A percentile compares a stretch with the other conserved stretches of the same genome.
phyloP scores from a whole-genome alignment of 2,329 filamentous ascomycete species.

The Curvularia eragrostidis region DNA sequence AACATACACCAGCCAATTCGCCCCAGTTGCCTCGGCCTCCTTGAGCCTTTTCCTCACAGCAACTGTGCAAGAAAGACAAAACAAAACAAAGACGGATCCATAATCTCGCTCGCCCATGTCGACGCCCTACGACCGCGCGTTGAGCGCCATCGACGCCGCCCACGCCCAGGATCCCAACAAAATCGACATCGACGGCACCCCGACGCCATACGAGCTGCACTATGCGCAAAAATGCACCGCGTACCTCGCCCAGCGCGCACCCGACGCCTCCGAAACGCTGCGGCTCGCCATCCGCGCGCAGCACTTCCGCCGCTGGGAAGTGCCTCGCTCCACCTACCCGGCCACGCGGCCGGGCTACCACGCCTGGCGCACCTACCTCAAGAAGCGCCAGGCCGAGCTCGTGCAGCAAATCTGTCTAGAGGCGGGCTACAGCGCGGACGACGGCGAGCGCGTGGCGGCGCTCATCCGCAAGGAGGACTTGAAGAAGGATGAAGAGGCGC shows the following conservation, averaged over 20 bases:
- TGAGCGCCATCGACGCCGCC: constrained; percentile 75
- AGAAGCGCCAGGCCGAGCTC: constrained; percentile 73
- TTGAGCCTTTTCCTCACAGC: neutral
- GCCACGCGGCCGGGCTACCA: constrained; percentile 79
- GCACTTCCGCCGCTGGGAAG: constrained; percentile 85
- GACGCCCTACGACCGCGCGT: constrained; percentile 54
- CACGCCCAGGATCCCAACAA: constrained; percentile 72
- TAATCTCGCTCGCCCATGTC: constrained; percentile 17
- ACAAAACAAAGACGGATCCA: neutral
- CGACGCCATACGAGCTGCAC: constrained; percentile 77
- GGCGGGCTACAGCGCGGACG: constrained; percentile 58
- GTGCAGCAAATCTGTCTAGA: constrained; percentile 61
- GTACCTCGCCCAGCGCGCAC: constrained; percentile 69
- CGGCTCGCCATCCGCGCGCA: constrained; percentile 82
- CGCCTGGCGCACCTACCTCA: constrained; percentile 76
- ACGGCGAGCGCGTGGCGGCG: constrained; percentile 68
- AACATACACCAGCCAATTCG: neutral
- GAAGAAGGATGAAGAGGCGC: constrained; percentile 68
- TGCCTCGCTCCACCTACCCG: constrained; percentile 75
- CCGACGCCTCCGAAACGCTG: constrained; percentile 69
- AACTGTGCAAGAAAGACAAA: too few species aligned
- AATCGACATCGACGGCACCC: constrained; percentile 51
- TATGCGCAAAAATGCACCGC: constrained; percentile 81
- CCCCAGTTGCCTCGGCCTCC: neutral
- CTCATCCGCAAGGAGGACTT: constrained; percentile 81